phyloP scores from a whole-genome alignment of 768 basidiomycete genomes.

The Tremella fuciformis region DNA sequence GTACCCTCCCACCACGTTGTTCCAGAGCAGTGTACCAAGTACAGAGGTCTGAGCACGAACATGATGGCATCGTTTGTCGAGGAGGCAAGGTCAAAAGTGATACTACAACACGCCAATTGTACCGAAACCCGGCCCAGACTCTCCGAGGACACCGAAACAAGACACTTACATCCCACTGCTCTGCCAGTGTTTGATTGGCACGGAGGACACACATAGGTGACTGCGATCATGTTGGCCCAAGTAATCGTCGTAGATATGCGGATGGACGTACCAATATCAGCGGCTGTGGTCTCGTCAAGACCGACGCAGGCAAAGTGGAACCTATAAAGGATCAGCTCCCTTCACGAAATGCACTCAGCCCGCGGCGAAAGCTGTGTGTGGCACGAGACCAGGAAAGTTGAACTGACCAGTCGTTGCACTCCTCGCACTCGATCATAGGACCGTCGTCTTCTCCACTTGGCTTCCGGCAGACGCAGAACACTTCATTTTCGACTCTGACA shows the following conservation, averaged over 20 bases:
- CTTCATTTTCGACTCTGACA: constrained; percentile 20
- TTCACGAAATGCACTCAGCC: neutral
- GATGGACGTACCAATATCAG: constrained; percentile 33
- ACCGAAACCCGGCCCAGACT: too few species aligned
- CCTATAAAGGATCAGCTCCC: constrained; percentile 23
- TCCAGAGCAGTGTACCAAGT: too few species aligned
- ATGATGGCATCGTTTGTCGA: too few species aligned
- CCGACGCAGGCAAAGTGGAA: constrained; percentile 42
- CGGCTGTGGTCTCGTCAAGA: constrained; percentile 29
- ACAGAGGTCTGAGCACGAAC: too few species aligned
- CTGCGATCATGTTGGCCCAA: neutral
- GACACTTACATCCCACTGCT: constrained; percentile 3
- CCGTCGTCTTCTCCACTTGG: constrained; percentile 20
- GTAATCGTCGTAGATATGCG: neutral
- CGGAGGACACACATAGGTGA: neutral
- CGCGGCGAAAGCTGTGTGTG: neutral
- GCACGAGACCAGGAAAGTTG: neutral
- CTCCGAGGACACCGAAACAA: neutral
- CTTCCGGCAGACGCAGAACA: constrained; percentile 36
- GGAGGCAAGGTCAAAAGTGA: too few species aligned
- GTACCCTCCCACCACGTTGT: too few species aligned
- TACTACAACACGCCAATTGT: too few species aligned
- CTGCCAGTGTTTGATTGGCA: neutral
- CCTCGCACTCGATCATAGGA: constrained; percentile 45
- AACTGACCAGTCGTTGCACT: constrained; percentile 46